phyloP scores from a whole-genome alignment of 1,284 basidiomycete species.

The Ustilago lituana region DNA sequence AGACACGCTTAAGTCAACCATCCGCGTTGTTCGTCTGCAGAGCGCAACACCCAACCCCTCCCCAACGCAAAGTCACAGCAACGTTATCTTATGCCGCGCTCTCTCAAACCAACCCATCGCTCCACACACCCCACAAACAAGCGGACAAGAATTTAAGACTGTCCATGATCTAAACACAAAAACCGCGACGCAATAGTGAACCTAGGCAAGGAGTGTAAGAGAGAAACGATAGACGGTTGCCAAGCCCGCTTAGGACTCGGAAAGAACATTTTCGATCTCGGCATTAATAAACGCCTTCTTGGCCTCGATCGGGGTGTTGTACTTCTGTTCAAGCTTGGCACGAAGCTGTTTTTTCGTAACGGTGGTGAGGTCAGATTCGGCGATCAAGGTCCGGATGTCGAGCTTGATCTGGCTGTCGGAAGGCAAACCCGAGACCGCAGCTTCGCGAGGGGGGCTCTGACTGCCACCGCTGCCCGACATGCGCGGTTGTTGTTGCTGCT shows the following conservation, averaged over 20 bases:
- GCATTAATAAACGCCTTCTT: constrained; percentile 63
- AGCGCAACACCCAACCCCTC: no score
- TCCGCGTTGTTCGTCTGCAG: no score
- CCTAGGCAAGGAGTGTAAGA: no score
- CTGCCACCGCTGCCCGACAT: constrained; percentile 17
- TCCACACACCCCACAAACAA: no score
- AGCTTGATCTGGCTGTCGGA: constrained; percentile 55
- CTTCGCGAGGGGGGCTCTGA: constrained; percentile 29
- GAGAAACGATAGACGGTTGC: neutral
- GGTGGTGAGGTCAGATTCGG: constrained; percentile 56
- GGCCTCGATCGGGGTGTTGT: constrained; percentile 50
- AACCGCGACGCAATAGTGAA: no score
- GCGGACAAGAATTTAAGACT: neutral
- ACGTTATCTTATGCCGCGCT: no score
- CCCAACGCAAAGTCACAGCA: no score
- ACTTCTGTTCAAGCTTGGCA: constrained; percentile 54
- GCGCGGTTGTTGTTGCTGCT: constrained; percentile 13
- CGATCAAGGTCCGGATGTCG: constrained; percentile 60
- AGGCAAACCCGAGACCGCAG: constrained; percentile 34
- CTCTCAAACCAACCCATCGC: no score
- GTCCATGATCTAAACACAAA: no score
- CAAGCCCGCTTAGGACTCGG: constrained; percentile 16
- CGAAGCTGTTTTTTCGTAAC: constrained; percentile 62
- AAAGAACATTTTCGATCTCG: constrained; percentile 55
- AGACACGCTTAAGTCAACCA: no score